Evolutionary conservation across 2,329 filamentous ascomycete genomes (phyloP).

Genomic region (Blastomyces gilchristii): DNA sequence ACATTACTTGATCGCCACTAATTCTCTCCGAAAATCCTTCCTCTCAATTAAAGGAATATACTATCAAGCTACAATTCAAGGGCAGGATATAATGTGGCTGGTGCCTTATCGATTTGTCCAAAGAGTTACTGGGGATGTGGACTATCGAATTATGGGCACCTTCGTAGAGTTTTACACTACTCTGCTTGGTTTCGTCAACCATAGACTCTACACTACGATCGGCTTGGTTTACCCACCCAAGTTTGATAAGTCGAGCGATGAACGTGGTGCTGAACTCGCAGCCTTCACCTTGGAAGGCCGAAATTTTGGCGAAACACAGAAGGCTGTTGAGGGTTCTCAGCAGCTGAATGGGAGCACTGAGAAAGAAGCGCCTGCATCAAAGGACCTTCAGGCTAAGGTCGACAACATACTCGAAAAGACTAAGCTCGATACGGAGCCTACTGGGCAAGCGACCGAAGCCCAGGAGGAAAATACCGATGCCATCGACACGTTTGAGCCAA

Average conservation of each 20-base stretch:
- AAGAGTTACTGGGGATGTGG: conserved; percentile 81
- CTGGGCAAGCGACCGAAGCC: conserved; percentile 34
- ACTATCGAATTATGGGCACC: conserved; percentile 98
- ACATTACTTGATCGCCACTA: conserved; percentile 88
- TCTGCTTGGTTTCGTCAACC: conserved; percentile 90
- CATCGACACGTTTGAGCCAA: conserved; percentile 86
- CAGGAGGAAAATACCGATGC: conserved; percentile 44
- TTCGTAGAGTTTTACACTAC: conserved; percentile 99
- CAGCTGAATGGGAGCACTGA: conserved; percentile 41
- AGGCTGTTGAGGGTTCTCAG: conserved; percentile 43
- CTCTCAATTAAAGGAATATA: conserved; percentile 98
- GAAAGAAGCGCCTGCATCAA: conserved; percentile 54
- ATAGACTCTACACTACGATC: conserved; percentile 79
- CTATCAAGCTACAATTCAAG: conserved; percentile 95
- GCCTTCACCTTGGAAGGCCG: conserved; percentile 85
- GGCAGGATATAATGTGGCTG: conserved; percentile 93
- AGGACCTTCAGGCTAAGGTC: conserved; percentile 59
- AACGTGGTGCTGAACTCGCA: conserved; percentile 76
- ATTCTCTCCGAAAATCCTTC: conserved; percentile 90
- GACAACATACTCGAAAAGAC: conserved; percentile 42
- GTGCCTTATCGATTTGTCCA: conserved; percentile 98
- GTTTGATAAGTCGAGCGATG: conserved; percentile 78
- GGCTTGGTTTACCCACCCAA: conserved; percentile 93
- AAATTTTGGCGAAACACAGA: conserved; percentile 41
- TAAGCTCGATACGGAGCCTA: conserved; percentile 34